Base-by-base conservation (phyloP, 805 yeast species). In the Metschnikowia baotianmanensis region DNA sequence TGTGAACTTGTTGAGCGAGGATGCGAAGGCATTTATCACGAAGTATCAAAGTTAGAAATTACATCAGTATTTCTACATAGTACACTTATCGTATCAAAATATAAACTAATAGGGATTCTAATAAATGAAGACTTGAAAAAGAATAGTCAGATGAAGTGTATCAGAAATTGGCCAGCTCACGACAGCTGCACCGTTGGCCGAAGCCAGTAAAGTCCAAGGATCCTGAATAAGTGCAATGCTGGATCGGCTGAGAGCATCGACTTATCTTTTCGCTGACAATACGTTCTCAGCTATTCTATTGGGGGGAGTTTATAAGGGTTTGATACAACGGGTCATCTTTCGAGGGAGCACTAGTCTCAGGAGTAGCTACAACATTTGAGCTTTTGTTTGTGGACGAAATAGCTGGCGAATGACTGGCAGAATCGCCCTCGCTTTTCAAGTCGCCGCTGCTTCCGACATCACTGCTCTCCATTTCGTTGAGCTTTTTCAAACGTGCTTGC, bases 401-500 rank as follows among this genome's bases (percentile, higher is more conserved):
- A n/a, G 27, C 19, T 4, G 43, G 30, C 6, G 43, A 31, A 15
- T 16, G 22, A 23, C 24, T 36, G 4, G 34, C 23, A 8, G 42
- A 29, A 11, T 40, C 40, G 2, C 20, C 23, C 12, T 40, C 43
- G 19, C 30, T 31, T 17, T 39, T 39, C 15, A 24, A 4, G 11
- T 28, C 41, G 23, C 15, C 38, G 10, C 33, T 43, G 30, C 36
- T 36, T 6, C 39, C 45, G 17, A 13, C 31, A 19, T 38, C 51
- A 19, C 31, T 30, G 23, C 20, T 31, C 20, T 66, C 64, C 43
- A 61, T 35, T 39, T 65, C 71, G 36, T 62, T 59, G 46, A 65
- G 54, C 42, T 65, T 67, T 21, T 67, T 72, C 38, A 62, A 51
- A 20, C 70, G 53, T 28, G 68, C 74, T 53, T 65, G 66, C 42